Percentiles rank a stretch among this genome's conserved stretches.
These are phyloP conservation scores for Huiozyma naganishii DNA, from an alignment of 805 yeast species.

Conservation along the genomic window DNA sequence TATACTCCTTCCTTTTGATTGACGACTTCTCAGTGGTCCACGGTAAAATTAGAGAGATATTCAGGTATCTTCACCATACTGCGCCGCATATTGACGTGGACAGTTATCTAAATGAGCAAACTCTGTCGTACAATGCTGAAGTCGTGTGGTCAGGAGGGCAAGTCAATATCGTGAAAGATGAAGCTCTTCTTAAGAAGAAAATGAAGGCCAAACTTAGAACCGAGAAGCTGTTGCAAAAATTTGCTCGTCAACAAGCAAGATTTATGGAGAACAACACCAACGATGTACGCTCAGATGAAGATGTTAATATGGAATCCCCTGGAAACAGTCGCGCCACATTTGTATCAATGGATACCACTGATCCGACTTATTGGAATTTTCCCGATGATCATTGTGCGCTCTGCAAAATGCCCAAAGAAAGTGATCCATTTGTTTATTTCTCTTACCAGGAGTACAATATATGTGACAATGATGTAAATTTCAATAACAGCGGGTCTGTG, in stretches of 20 bases:
- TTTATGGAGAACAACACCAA: constrained; percentile 49
- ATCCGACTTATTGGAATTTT: constrained; percentile 9
- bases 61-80: constrained; percentile 22
- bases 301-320: constrained; percentile 5
- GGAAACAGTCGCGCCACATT: not conserved
- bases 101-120: constrained; percentile 28
- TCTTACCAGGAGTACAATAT: constrained; percentile 22
- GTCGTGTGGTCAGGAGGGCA: constrained; percentile 20
- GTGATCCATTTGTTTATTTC: constrained; percentile 22
- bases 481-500: constrained; percentile 14
- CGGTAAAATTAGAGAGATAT: constrained; percentile 48
- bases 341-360: not conserved
- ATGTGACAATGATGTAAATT: constrained; percentile 14
- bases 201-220: constrained; percentile 59
- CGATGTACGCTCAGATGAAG: constrained; percentile 13
- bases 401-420: constrained; percentile 24
- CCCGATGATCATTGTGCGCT: constrained; percentile 24
- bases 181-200: constrained; percentile 50
- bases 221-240: constrained; percentile 60
- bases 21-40: constrained; percentile 36
- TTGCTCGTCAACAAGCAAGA: constrained; percentile 67
- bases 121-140: constrained; percentile 27
- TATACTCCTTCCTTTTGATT: constrained; percentile 33
- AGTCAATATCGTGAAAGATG: constrained; percentile 18
- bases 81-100: constrained; percentile 27